Evolutionary conservation across 164 flowering plant genomes (phyloP).

Genomic region (Vitis rotundifolia): DNA sequence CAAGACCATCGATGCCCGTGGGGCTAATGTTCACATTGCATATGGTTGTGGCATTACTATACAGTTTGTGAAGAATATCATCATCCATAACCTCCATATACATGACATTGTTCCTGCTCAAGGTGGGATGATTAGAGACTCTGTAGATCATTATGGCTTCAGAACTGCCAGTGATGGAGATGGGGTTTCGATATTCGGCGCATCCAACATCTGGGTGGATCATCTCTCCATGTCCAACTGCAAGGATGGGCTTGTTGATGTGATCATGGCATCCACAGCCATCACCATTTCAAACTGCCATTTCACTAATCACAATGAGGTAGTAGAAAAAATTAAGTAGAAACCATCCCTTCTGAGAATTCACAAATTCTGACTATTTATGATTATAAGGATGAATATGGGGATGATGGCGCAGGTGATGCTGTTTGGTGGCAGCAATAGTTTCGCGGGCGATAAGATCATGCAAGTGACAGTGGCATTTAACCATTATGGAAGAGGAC

Average conservation of each 20-base stretch:
- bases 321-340: not conserved
- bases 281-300: conserved; percentile 62
- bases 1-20: conserved; percentile 69
- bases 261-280: conserved; percentile 50
- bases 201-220: conserved; percentile 59
- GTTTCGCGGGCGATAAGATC: conserved; percentile 15
- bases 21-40: conserved; percentile 42
- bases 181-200: conserved; percentile 50
- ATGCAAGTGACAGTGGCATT: conserved; percentile 67
- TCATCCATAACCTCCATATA: conserved; percentile 49
- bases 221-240: conserved; percentile 52
- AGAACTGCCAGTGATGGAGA: conserved; percentile 52
- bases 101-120: conserved; percentile 25
- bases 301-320: conserved; percentile 53
- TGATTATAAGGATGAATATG: no score
- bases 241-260: conserved; percentile 58
- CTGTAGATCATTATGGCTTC: conserved; percentile 38
- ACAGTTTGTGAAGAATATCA: conserved; percentile 46
- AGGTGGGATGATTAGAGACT: conserved; percentile 52
- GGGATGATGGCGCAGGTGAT: conserved; percentile 33
- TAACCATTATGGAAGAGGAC: conserved; percentile 60
- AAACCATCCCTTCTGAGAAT: no score
- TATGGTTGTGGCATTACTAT: conserved; percentile 55
- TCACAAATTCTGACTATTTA: no score
- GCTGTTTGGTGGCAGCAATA: conserved; percentile 56